Evolutionary conservation across 2,329 filamentous ascomycete species (phyloP).

Genomic region (Cordyceps pruinosa): DNA sequence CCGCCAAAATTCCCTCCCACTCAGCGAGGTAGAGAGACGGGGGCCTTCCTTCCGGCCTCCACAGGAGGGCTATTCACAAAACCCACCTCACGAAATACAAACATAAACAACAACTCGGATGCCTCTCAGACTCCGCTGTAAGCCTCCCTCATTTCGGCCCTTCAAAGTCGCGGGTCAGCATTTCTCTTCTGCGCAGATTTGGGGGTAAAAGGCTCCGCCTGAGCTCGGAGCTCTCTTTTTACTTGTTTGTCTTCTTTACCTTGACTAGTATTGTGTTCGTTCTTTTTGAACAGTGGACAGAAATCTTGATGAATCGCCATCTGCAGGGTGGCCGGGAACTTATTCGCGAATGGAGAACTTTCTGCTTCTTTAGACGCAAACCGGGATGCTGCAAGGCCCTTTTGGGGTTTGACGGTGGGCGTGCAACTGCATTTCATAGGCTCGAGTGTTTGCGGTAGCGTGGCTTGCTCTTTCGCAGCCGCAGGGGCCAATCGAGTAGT

Average conservation of each 20-base stretch:
- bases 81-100: neutral
- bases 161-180: neutral
- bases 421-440: neutral
- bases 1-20: too few species aligned
- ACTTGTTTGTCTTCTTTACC: neutral
- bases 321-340: neutral
- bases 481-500: neutral
- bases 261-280: neutral
- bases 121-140: neutral
- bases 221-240: neutral
- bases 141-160: neutral
- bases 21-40: too few species aligned
- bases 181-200: neutral
- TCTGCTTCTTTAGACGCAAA: neutral
- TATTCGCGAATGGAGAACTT: neutral
- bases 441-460: neutral
- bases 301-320: neutral
- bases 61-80: too few species aligned
- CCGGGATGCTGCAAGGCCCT: constrained; percentile 3
- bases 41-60: too few species aligned
- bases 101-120: neutral
- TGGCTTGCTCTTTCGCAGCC: neutral
- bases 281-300: neutral
- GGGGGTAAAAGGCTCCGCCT: constrained; percentile 1
- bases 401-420: neutral